A percentile compares a stretch with the other conserved stretches of the same genome.
phyloP scores from a whole-genome alignment of 1,284 basidiomycete species.

The Trametes polyzona region DNA sequence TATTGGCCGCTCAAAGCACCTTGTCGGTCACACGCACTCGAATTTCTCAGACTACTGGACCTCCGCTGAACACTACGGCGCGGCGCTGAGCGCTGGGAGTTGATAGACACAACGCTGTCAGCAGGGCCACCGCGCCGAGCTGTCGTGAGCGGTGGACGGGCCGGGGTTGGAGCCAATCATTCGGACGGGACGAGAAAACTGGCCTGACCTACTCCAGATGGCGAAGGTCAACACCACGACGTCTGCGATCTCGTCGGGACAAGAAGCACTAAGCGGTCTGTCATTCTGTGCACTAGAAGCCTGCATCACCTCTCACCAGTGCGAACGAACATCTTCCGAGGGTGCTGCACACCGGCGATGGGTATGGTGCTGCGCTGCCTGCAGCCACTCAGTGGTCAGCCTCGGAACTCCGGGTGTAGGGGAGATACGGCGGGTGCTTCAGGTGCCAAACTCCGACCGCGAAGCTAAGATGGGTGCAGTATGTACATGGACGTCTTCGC shows the following conservation, averaged over 20 bases:
- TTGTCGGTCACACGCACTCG: no score
- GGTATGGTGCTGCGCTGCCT: no score
- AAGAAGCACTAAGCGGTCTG: no score
- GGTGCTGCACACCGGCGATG: no score
- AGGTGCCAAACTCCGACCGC: neutral
- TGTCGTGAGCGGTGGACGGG: no score
- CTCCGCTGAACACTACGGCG: no score
- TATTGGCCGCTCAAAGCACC: no score
- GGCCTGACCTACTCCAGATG: neutral
- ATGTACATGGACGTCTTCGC: neutral
- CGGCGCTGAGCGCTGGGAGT: no score
- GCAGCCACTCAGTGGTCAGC: neutral
- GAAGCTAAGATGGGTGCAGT: neutral
- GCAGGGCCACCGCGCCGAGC: neutral
- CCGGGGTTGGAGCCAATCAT: neutral
- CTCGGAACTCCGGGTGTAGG: conserved; percentile 2
- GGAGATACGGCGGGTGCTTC: conserved; percentile 1
- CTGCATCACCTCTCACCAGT: no score
- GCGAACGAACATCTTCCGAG: neutral
- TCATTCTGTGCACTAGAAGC: neutral
- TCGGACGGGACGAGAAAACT: neutral
- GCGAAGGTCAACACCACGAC: neutral
- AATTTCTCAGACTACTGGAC: no score
- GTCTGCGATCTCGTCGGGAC: neutral
- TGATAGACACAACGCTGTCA: no score